Conservation (phyloP, 331 rosid genomes). For the Malus hybrid region DNA sequence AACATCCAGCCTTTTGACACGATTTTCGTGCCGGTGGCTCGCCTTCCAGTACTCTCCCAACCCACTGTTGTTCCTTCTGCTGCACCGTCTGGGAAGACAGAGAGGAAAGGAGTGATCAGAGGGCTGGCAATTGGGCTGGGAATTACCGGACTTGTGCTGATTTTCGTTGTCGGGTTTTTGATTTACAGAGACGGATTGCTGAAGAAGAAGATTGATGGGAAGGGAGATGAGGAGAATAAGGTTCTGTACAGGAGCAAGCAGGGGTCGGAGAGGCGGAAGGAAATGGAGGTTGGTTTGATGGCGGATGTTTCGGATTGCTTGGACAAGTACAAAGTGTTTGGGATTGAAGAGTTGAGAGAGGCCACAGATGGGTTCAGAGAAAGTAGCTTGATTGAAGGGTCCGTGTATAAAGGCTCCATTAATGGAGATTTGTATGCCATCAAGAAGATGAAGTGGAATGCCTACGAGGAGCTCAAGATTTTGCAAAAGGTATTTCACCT, state of each 20-base stretch:
- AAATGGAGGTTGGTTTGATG: conserved; percentile 51
- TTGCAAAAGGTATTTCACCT: conserved; percentile 66
- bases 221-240: conserved; percentile 28
- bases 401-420: conserved; percentile 67
- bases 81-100: conserved; percentile 16
- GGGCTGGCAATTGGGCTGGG: conserved; percentile 76
- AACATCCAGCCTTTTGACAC: conserved; percentile 32
- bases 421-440: conserved; percentile 65
- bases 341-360: conserved; percentile 50
- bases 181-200: conserved; percentile 35
- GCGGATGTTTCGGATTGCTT: conserved; percentile 88
- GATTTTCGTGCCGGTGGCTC: conserved; percentile 58
- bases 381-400: conserved; percentile 64
- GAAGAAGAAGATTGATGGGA: conserved; percentile 18
- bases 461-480: conserved; percentile 93
- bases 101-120: conserved; percentile 37
- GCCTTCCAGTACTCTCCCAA: conserved; percentile 52
- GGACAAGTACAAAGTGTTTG: conserved; percentile 82
- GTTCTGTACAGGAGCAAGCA: conserved; percentile 15
- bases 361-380: conserved; percentile 68
- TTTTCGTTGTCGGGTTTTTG: conserved; percentile 40
- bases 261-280: conserved; percentile 10
- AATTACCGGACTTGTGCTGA: conserved; percentile 41
- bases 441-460: conserved; percentile 98
- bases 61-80: conserved; percentile 24